These are phyloP conservation scores for Umbelopsis isabellina DNA, from an alignment of 192 early-diverging fungal species.

Conservation along the genomic window DNA sequence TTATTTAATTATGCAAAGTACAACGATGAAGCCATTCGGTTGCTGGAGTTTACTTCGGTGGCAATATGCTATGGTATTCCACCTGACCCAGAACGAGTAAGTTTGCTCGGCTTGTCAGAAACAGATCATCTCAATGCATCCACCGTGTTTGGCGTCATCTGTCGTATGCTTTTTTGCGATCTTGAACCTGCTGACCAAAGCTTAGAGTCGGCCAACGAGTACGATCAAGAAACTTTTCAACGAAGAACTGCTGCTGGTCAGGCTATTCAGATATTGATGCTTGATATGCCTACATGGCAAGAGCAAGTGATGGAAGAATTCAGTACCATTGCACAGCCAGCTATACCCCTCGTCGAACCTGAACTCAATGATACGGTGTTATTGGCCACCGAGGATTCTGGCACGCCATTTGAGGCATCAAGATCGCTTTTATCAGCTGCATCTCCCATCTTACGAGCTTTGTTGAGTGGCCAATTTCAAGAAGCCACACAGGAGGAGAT, in stretches of 20 bases:
- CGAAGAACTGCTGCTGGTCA: constrained; percentile 19
- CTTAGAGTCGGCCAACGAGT: constrained; percentile 5
- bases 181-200: constrained; percentile 2
- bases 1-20: constrained; percentile 21
- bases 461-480: constrained; percentile 7
- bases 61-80: constrained; percentile 18
- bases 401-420: neutral
- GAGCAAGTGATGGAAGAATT: neutral
- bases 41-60: constrained; percentile 13
- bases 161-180: constrained; percentile 16
- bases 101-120: neutral
- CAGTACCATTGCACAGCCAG: neutral
- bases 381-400: neutral
- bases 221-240: constrained; percentile 14
- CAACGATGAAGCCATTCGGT: neutral
- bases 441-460: constrained; percentile 20
- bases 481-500: constrained; percentile 12
- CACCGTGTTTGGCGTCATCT: constrained; percentile 17
- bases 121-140: neutral
- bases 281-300: constrained; percentile 6
- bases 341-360: neutral
- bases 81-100: neutral
- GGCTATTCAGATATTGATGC: constrained; percentile 21
- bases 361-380: neutral
- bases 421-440: constrained; percentile 5